Percentiles rank a stretch among this genome's conserved stretches.
Conservation (phyloP, 2,329 filamentous ascomycete species). For the Colletotrichum acutatum region DNA sequence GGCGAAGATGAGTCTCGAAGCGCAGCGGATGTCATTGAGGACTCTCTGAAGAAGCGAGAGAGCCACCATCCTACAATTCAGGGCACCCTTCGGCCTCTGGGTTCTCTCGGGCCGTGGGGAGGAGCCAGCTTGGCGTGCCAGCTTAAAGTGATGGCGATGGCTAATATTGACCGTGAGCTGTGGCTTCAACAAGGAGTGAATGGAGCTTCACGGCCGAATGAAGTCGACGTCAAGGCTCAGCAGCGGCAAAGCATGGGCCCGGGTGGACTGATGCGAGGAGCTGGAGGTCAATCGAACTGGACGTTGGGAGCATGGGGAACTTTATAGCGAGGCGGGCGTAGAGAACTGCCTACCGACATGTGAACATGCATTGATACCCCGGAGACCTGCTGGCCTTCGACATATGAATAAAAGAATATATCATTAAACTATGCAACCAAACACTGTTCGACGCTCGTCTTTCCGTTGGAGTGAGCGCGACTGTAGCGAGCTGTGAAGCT, state of each 20-base stretch:
- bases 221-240: conserved; percentile 67
- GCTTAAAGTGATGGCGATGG: conserved; percentile 75
- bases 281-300: conserved; percentile 61
- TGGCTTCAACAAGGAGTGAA: conserved; percentile 75
- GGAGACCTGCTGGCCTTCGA: not conserved
- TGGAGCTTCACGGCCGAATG: conserved; percentile 69
- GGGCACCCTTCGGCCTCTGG: conserved; percentile 72
- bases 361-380: conserved; percentile 21
- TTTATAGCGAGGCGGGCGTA: conserved; percentile 48
- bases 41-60: conserved; percentile 56
- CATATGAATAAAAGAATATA: not conserved
- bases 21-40: conserved; percentile 68
- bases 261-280: conserved; percentile 58
- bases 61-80: conserved; percentile 50
- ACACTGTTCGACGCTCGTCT: not conserved
- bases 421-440: not conserved
- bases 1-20: conserved; percentile 45
- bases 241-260: conserved; percentile 74
- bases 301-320: conserved; percentile 71
- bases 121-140: conserved; percentile 78
- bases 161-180: conserved; percentile 76
- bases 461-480: not conserved
- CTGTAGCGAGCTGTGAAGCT: not conserved
- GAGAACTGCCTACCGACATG: not conserved
- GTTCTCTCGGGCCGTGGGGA: conserved; percentile 78